Evolutionary conservation across 2,329 filamentous ascomycete genomes (phyloP).

Genomic region (Hypocrella siamensis): DNA sequence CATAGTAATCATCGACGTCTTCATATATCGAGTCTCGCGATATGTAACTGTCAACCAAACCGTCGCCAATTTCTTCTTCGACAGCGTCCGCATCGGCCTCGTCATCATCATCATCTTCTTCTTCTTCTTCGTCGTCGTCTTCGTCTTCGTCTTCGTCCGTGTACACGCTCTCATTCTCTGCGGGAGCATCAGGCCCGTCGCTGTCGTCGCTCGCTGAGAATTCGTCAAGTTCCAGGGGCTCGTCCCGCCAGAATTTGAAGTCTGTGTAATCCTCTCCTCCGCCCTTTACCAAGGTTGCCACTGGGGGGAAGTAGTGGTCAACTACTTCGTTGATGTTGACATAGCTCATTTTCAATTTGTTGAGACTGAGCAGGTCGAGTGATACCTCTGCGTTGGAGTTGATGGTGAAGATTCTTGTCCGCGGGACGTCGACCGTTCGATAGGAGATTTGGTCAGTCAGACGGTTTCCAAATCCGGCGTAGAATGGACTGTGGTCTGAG

Average conservation of each 20-base stretch:
- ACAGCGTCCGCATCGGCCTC: conserved; percentile 28
- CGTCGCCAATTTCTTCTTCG: conserved; percentile 21
- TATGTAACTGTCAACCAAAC: conserved; percentile 40
- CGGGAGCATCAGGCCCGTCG: conserved; percentile 34
- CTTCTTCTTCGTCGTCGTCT: too few species aligned
- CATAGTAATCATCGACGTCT: conserved; percentile 20
- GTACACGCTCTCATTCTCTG: conserved; percentile 26
- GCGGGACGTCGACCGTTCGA: conserved; percentile 86
- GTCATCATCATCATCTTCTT: too few species aligned
- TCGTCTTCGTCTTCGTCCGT: conserved; percentile 26
- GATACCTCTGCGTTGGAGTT: conserved; percentile 95
- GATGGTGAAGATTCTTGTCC: conserved; percentile 92
- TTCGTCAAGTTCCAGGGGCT: conserved; percentile 68
- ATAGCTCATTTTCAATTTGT: conserved; percentile 93
- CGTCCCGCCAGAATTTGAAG: conserved; percentile 90
- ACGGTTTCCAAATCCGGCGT: conserved; percentile 92
- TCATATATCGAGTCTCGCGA: conserved; percentile 33
- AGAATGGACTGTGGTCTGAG: conserved; percentile 67
- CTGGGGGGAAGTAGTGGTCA: conserved; percentile 93
- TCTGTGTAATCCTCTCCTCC: conserved; percentile 93
- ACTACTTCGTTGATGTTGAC: conserved; percentile 95
- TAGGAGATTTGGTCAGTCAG: conserved; percentile 94
- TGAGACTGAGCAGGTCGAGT: conserved; percentile 75
- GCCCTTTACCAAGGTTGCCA: conserved; percentile 70
- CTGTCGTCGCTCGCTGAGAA: conserved; percentile 76